Evolutionary conservation across 2,329 filamentous ascomycete species (phyloP).

Genomic region (Pleoardoris graminearum): DNA sequence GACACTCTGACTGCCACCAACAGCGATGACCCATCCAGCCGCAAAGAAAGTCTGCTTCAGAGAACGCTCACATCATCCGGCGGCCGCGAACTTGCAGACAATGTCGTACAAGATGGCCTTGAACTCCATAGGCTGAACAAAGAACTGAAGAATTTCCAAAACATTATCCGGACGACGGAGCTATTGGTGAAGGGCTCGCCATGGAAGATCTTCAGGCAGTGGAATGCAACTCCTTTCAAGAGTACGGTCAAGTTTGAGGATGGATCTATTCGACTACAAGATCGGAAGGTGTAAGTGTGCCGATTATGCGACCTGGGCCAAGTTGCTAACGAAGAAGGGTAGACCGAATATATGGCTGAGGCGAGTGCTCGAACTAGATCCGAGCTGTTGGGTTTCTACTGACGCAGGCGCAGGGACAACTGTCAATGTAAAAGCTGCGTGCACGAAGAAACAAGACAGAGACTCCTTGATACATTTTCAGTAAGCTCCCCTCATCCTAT

Average conservation of each 20-base stretch:
- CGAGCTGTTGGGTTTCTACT: neutral
- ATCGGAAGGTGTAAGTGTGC: constrained; percentile 7
- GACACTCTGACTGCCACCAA: neutral
- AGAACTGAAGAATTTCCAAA: neutral
- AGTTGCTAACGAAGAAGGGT: neutral
- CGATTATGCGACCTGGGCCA: neutral
- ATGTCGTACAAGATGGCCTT: neutral
- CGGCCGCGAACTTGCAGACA: neutral
- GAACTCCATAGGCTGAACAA: neutral
- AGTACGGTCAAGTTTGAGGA: constrained; percentile 1
- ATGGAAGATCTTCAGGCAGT: neutral
- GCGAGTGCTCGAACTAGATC: constrained; percentile 11
- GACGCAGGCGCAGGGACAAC: constrained; percentile 61
- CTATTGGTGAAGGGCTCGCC: neutral
- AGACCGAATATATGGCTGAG: constrained; percentile 48
- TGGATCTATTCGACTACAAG: constrained; percentile 3
- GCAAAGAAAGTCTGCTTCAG: neutral
- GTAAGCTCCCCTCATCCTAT: constrained; percentile 47
- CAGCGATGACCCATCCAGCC: neutral
- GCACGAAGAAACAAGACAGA: constrained; percentile 71
- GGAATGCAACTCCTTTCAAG: neutral
- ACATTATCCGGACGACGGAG: neutral
- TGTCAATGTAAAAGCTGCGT: constrained; percentile 70
- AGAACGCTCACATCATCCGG: neutral
- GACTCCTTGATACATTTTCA: constrained; percentile 68